These are phyloP conservation scores for Suhomyces atakaporum DNA, from an alignment of 1,139 yeast genomes.

Conservation along the genomic window DNA sequence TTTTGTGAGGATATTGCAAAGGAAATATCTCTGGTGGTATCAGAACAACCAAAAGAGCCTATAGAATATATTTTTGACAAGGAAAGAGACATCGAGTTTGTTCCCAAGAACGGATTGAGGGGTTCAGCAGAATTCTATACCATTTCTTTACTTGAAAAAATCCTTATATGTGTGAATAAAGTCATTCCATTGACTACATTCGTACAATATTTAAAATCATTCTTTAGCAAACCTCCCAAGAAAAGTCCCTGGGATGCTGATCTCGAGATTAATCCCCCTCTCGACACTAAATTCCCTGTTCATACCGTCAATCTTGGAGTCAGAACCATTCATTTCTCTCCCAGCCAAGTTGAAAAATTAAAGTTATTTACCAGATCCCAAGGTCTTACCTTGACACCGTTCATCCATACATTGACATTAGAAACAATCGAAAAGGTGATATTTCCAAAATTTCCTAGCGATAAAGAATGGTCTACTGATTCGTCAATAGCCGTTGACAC, in stretches of 20 bases:
- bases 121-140: neutral
- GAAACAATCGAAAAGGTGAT: neutral
- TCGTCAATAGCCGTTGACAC: neutral
- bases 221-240: neutral
- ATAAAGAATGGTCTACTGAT: neutral
- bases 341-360: neutral
- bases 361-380: neutral
- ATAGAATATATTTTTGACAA: constrained; percentile 2
- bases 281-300: neutral
- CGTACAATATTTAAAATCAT: neutral
- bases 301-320: neutral
- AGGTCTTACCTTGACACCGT: neutral
- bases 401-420: neutral
- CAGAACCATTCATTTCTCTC: neutral
- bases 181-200: neutral
- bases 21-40: constrained; percentile 6
- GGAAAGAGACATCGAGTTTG: neutral
- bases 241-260: neutral
- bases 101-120: neutral
- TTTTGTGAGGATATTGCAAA: constrained; percentile 14
- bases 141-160: neutral
- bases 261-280: neutral
- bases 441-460: neutral
- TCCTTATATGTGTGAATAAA: neutral
- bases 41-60: constrained; percentile 3